Base-by-base conservation (phyloP, 1,284 basidiomycete genomes). In the Moesziomyces globuligerus region DNA sequence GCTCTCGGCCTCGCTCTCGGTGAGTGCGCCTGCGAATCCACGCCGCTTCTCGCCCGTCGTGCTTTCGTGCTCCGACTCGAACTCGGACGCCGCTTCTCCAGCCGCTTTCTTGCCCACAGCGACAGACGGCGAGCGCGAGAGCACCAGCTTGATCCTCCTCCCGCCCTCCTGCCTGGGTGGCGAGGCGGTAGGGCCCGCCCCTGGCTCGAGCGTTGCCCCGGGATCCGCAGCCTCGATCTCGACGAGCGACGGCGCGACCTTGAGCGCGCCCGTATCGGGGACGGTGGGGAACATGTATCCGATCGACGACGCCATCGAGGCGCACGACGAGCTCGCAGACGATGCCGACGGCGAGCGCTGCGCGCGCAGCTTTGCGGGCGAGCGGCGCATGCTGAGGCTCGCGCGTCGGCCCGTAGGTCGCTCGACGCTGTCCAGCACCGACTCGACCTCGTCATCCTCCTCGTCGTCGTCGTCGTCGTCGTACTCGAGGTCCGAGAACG, bases 231-330 rank as follows among this genome's bases (percentile, higher is more conserved):
- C 57, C 15, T 56, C 52, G n/a, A 67, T 52, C 52, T 67, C 64
- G 21, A 44, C 51, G 25, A 68, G 32, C 13, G 60, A 64, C 37
- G 47, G 42, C 4, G 60, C 47, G 15, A 70, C 60, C 28, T 70
- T 70, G 44, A 46, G 46, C 23, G 60, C 48, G 38, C 60, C 67
- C 6, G 67, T 64, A 8, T 57, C 60, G 1, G 44, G 44, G 0
- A 59, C 20, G 3, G 67, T 70, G 3, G 67, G 67, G 24, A 48
- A 59, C 59, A 64, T 48, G 51, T 70, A 64, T 17, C 67, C 67
- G 18, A 59, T 11, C 15, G 67, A 70, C 4, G 66, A 69, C 0
- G 59, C 55, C 9, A 51, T 20, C 1, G 58, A 62, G 3, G 59
- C 42, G 15, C 42, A 28, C 6, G 48, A 46, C 17, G 58, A 54